Conservation (phyloP, 2,329 filamentous ascomycete species). For the Alternaria postmessia region DNA sequence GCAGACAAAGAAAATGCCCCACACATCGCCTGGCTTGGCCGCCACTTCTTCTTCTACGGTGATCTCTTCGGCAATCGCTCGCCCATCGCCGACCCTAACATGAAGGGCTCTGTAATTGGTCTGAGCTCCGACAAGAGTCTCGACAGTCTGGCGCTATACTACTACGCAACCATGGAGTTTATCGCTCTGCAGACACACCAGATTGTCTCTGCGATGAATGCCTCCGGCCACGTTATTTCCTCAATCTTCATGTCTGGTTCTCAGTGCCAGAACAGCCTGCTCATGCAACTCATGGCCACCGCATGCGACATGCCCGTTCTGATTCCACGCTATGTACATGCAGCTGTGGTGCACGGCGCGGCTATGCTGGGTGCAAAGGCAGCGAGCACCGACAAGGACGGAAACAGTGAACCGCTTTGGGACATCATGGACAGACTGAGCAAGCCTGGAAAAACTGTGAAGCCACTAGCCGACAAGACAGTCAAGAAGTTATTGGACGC, state of each 20-base stretch:
- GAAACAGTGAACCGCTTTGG: slow-evolving; percentile 88
- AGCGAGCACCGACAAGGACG: slow-evolving; percentile 79
- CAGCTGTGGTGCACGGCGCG: slow-evolving; percentile 95
- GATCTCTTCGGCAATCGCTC: slow-evolving; percentile 97
- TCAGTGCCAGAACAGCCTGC: slow-evolving; percentile 92
- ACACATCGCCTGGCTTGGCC: slow-evolving; percentile 81
- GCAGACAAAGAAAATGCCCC: slow-evolving; percentile 74
- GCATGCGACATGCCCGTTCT: slow-evolving; percentile 91
- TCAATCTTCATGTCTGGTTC: slow-evolving; percentile 99
- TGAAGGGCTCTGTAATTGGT: slow-evolving; percentile 90
- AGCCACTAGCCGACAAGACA: slow-evolving; percentile 73
- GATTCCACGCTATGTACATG: slow-evolving; percentile 92
- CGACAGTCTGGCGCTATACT: slow-evolving; percentile 87
- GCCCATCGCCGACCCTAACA: slow-evolving; percentile 88
- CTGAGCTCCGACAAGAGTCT: slow-evolving; percentile 86
- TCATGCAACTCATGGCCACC: slow-evolving; percentile 91
- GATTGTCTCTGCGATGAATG: slow-evolving; percentile 94
- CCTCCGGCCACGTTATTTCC: slow-evolving; percentile 82
- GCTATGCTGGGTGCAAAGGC: slow-evolving; percentile 98
- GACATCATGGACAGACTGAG: slow-evolving; percentile 98
- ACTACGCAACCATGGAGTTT: slow-evolving; percentile 97
- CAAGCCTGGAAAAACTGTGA: slow-evolving; percentile 86
- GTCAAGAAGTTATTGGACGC: slow-evolving; percentile 83
- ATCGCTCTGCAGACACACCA: slow-evolving; percentile 96
- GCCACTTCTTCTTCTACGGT: slow-evolving; percentile 98